These are phyloP conservation scores for Cercospora brassicicola DNA, from an alignment of 2,329 filamentous ascomycete genomes.

Conservation along the genomic window DNA sequence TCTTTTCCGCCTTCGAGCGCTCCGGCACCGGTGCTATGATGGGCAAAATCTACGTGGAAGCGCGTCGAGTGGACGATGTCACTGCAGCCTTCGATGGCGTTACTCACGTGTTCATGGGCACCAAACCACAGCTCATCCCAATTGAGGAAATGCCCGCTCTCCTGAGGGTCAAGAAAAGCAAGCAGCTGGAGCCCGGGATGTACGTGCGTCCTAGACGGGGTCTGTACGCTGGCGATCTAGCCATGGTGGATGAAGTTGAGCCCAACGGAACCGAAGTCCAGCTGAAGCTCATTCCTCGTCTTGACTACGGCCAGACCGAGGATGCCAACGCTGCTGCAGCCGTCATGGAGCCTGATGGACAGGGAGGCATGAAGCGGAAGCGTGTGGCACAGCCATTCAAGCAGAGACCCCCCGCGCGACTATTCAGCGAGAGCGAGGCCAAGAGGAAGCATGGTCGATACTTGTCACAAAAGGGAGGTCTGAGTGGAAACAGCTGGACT, in stretches of 20 bases:
- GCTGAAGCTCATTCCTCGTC: slow-evolving; percentile 81
- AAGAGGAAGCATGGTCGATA: slow-evolving; percentile 77
- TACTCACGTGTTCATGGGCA: slow-evolving; percentile 84
- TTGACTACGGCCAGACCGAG: slow-evolving; percentile 88
- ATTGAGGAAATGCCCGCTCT: slow-evolving; percentile 98
- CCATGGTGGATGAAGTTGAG: slow-evolving; percentile 87
- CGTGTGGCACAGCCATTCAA: slow-evolving; percentile 51
- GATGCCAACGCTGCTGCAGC: slow-evolving; percentile 58
- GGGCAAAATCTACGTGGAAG: slow-evolving; percentile 94
- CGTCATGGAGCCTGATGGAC: slow-evolving; percentile 35
- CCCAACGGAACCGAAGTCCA: slow-evolving; percentile 87
- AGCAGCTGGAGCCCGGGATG: slow-evolving; percentile 78
- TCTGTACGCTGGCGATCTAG: slow-evolving; percentile 85
- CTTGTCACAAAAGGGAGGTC: slow-evolving; percentile 49
- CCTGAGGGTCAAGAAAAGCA: slow-evolving; percentile 83
- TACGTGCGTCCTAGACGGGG: slow-evolving; percentile 78
- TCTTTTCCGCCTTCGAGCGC: slow-evolving; percentile 90
- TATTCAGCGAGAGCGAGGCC: slow-evolving; percentile 92
- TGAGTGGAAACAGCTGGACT: slow-evolving; percentile 69
- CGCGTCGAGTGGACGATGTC: slow-evolving; percentile 82
- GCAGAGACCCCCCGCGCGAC: slow-evolving; percentile 76
- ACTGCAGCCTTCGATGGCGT: slow-evolving; percentile 78
- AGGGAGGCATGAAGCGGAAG: slow-evolving; percentile 69
- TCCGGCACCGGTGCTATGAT: slow-evolving; percentile 72
- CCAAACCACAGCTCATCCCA: slow-evolving; percentile 82